Evolutionary conservation across 805 yeast genomes (phyloP).

Genomic region (Ogataea siamensis): DNA sequence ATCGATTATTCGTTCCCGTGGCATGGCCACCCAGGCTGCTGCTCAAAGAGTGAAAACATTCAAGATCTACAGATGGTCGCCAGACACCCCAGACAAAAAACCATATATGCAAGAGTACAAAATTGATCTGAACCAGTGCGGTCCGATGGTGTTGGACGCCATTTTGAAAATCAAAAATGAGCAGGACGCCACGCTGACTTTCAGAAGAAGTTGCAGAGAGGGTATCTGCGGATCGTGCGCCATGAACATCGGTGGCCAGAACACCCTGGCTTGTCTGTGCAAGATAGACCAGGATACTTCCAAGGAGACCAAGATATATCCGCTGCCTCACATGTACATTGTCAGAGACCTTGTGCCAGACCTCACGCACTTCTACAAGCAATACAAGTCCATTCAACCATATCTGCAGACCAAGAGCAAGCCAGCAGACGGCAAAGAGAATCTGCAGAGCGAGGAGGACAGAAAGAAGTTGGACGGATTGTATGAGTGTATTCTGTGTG

Average conservation of each 20-base stretch:
- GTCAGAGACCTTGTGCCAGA: constrained; percentile 98
- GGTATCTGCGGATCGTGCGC: constrained; percentile 99
- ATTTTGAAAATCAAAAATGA: constrained; percentile 92
- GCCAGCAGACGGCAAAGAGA: constrained; percentile 91
- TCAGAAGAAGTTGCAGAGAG: constrained; percentile 98
- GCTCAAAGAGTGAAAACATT: constrained; percentile 72
- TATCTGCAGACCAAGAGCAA: constrained; percentile 75
- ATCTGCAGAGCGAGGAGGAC: constrained; percentile 86
- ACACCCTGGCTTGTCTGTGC: constrained; percentile 96
- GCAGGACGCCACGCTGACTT: constrained; percentile 91
- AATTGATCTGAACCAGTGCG: constrained; percentile 85
- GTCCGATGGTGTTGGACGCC: constrained; percentile 98
- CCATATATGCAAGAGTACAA: constrained; percentile 83
- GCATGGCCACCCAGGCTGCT: constrained; percentile 53
- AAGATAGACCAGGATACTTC: constrained; percentile 78
- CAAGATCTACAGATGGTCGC: constrained; percentile 97
- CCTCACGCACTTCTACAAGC: constrained; percentile 95
- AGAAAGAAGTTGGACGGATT: constrained; percentile 95
- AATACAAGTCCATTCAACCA: constrained; percentile 97
- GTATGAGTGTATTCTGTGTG: constrained; percentile 97
- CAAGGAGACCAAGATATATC: constrained; percentile 85
- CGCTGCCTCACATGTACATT: constrained; percentile 97
- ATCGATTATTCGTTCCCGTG: constrained; percentile 21
- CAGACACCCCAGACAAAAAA: constrained; percentile 91
- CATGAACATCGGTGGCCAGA: constrained; percentile 97